Evolutionary conservation across 441 rosid species (phyloP).

Genomic region (Corymbia calophylla): DNA sequence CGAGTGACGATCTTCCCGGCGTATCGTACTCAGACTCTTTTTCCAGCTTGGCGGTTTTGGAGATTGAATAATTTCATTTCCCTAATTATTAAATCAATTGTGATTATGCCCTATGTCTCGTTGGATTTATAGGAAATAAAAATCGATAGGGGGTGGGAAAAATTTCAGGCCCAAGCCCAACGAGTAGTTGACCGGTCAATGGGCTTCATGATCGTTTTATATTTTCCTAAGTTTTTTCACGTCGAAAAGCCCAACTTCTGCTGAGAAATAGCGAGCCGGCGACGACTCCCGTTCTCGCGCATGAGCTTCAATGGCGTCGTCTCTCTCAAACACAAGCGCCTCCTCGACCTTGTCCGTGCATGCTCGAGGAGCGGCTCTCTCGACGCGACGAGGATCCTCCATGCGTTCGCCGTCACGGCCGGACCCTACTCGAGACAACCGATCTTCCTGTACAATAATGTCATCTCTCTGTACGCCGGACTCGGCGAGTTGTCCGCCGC

Average conservation of each 20-base stretch:
- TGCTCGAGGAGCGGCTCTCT: slow-evolving; percentile 20
- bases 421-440: slow-evolving; percentile 33
- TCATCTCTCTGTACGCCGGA: slow-evolving; percentile 25
- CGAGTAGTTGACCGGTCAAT: neutral
- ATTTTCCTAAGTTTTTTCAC: neutral
- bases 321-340: slow-evolving; percentile 7
- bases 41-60: neutral
- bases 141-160: neutral
- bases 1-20: neutral
- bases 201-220: neutral
- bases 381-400: slow-evolving; percentile 34
- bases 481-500: slow-evolving; percentile 26
- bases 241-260: neutral
- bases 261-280: neutral
- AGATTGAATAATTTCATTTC: neutral
- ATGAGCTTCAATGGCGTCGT: slow-evolving; percentile 34
- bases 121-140: neutral
- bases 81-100: neutral
- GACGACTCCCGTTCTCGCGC: neutral
- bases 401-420: slow-evolving; percentile 50
- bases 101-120: neutral
- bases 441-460: slow-evolving; percentile 45
- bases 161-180: neutral
- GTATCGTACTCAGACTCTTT: neutral
- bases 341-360: slow-evolving; percentile 30